Evolutionary conservation across 371 early-diverging fungal genomes (phyloP).

Genomic region (Mortierella sp.): DNA sequence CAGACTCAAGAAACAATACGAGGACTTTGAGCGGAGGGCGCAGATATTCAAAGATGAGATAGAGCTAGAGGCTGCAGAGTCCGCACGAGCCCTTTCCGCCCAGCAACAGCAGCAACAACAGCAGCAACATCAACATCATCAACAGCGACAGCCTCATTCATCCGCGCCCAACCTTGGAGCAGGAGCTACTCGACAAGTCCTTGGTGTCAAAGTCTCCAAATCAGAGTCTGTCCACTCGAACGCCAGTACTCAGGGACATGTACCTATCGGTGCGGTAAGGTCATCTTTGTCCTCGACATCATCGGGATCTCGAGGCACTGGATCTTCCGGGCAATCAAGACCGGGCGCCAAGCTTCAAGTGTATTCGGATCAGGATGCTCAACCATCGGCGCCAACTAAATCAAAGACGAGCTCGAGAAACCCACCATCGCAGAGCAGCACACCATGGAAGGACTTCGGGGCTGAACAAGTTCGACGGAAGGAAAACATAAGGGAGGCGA

Average conservation of each 20-base stretch:
- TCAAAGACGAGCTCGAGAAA: not conserved
- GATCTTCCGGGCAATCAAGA: conserved; percentile 15
- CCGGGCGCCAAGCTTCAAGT: conserved; percentile 29
- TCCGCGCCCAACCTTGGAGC: not conserved
- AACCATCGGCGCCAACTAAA: not conserved
- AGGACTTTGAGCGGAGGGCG: conserved; percentile 58
- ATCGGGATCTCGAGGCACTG: not conserved
- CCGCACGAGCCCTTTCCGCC: conserved; percentile 4
- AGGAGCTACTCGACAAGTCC: conserved; percentile 10
- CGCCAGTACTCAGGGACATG: conserved; percentile 8
- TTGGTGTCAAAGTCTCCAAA: conserved; percentile 27
- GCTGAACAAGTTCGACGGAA: conserved; percentile 49
- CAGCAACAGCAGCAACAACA: conserved; percentile 12
- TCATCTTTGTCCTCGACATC: not conserved
- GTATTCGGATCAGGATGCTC: conserved; percentile 22
- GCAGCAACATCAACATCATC: too few species aligned
- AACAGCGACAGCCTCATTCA: not conserved
- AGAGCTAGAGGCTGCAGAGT: conserved; percentile 26
- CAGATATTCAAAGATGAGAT: conserved; percentile 19
- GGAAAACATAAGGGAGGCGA: conserved; percentile 65
- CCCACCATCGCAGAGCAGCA: conserved; percentile 19
- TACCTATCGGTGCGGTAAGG: conserved; percentile 4
- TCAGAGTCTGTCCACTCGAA: conserved; percentile 34
- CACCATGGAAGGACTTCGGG: conserved; percentile 55
- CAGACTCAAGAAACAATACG: conserved; percentile 59